These are phyloP conservation scores for Ceratocystis lukuohia DNA, from an alignment of 2,329 filamentous ascomycete genomes.

Conservation along the genomic window DNA sequence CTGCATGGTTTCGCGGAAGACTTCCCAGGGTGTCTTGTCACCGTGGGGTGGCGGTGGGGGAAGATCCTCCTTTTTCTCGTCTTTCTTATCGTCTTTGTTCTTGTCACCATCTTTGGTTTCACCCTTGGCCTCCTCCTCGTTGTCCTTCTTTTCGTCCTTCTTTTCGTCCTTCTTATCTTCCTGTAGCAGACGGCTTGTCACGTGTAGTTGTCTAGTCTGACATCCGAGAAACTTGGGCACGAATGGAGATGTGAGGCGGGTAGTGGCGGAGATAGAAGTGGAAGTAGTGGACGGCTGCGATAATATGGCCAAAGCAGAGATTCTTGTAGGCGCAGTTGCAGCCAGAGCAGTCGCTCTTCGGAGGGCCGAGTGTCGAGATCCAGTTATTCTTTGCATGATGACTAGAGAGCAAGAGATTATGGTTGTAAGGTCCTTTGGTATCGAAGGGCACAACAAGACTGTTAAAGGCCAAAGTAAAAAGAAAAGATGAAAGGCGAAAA, in stretches of 20 bases:
- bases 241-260: conserved; percentile 30
- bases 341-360: conserved; percentile 14
- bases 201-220: conserved; percentile 23
- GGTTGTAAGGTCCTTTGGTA: conserved; percentile 3
- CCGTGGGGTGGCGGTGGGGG: conserved; percentile 91
- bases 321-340: conserved; percentile 29
- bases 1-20: conserved; percentile 94
- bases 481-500: not conserved
- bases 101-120: conserved; percentile 33
- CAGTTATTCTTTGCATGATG: conserved; percentile 17
- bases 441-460: not conserved
- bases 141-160: conserved; percentile 28
- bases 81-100: conserved; percentile 33
- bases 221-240: not conserved
- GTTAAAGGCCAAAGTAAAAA: not conserved
- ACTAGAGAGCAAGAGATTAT: not conserved
- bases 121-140: conserved; percentile 22
- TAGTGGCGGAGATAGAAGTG: conserved; percentile 27
- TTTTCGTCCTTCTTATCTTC: conserved; percentile 20
- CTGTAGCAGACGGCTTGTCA: conserved; percentile 22
- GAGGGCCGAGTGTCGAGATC: conserved; percentile 9
- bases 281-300: conserved; percentile 26
- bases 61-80: conserved; percentile 48
- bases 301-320: conserved; percentile 38
- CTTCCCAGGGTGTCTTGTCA: conserved; percentile 96